phyloP scores from a whole-genome alignment of 768 basidiomycete species.

The Leucogyrophana mollusca region DNA sequence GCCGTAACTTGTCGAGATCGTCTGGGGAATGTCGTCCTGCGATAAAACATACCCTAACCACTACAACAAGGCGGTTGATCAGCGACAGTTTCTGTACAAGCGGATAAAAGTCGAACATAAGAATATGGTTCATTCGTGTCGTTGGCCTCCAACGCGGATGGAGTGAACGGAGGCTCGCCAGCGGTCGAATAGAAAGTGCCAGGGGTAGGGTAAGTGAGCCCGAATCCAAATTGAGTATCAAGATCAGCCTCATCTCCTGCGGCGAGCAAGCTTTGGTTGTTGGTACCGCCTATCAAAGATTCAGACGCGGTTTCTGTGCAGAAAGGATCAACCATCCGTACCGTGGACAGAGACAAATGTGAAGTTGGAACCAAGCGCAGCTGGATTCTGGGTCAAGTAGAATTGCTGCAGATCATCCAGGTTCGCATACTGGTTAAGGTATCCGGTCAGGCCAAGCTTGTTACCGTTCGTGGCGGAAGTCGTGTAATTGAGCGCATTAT shows the following conservation, averaged over 20 bases:
- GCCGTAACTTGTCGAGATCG: constrained; percentile 72
- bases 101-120: constrained; percentile 28
- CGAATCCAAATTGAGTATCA: constrained; percentile 67
- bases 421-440: constrained; percentile 54
- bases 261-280: constrained; percentile 50
- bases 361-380: constrained; percentile 50
- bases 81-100: not conserved
- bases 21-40: constrained; percentile 47
- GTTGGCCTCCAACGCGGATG: constrained; percentile 38
- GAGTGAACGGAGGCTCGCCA: constrained; percentile 58
- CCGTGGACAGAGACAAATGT: constrained; percentile 56
- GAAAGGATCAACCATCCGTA: constrained; percentile 16
- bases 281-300: constrained; percentile 48
- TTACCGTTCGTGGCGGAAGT: constrained; percentile 44
- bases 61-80: constrained; percentile 22
- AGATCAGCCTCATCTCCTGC: constrained; percentile 68
- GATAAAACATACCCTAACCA: constrained; percentile 61
- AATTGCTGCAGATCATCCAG: constrained; percentile 49
- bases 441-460: constrained; percentile 55
- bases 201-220: constrained; percentile 60
- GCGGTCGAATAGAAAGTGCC: constrained; percentile 61
- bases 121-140: constrained; percentile 52
- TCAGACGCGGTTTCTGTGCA: constrained; percentile 8
- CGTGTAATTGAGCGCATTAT: constrained; percentile 48
- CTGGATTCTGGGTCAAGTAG: constrained; percentile 46